These are phyloP conservation scores for Phellinidium pouzarii DNA, from an alignment of 1,284 basidiomycete genomes.

Conservation along the genomic window DNA sequence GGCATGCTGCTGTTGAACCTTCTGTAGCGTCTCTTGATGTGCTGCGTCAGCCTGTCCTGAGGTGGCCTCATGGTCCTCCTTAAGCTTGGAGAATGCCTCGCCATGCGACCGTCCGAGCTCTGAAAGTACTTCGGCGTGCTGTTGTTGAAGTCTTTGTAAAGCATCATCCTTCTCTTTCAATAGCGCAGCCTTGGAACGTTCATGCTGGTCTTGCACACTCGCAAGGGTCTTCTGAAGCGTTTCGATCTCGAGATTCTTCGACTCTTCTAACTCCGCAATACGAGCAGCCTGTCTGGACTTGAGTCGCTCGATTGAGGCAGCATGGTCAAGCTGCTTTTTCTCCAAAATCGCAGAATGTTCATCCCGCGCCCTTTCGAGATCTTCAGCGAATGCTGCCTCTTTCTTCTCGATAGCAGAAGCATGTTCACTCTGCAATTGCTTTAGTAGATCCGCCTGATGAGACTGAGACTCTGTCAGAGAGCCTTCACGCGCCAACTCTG, in stretches of 20 bases:
- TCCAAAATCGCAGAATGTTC: conserved; percentile 48
- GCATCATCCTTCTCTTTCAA: conserved; percentile 46
- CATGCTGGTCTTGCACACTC: conserved; percentile 35
- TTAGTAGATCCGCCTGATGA: conserved; percentile 50
- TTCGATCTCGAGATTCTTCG: conserved; percentile 38
- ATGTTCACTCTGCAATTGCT: conserved; percentile 64
- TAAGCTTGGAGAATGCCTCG: conserved; percentile 42
- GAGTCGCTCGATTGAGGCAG: conserved; percentile 34
- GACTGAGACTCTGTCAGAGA: conserved; percentile 66
- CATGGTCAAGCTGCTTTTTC: conserved; percentile 54
- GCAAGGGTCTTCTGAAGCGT: conserved; percentile 34
- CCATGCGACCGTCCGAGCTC: conserved; percentile 51
- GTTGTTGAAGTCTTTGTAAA: conserved; percentile 43
- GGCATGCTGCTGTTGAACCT: conserved; percentile 51
- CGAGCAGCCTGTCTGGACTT: conserved; percentile 35
- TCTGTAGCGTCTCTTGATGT: conserved; percentile 36
- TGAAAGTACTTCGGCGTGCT: conserved; percentile 47
- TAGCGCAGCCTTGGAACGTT: conserved; percentile 32
- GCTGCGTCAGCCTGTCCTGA: conserved; percentile 25
- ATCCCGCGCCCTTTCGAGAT: conserved; percentile 55
- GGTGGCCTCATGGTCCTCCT: conserved; percentile 21
- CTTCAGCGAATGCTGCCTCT: conserved; percentile 54
- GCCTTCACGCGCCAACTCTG: conserved; percentile 68
- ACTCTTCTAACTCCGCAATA: conserved; percentile 29
- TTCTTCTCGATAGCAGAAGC: conserved; percentile 54